Evolutionary conservation across 2,329 filamentous ascomycete species (phyloP).

Genomic region (Colletotrichum kahawae): DNA sequence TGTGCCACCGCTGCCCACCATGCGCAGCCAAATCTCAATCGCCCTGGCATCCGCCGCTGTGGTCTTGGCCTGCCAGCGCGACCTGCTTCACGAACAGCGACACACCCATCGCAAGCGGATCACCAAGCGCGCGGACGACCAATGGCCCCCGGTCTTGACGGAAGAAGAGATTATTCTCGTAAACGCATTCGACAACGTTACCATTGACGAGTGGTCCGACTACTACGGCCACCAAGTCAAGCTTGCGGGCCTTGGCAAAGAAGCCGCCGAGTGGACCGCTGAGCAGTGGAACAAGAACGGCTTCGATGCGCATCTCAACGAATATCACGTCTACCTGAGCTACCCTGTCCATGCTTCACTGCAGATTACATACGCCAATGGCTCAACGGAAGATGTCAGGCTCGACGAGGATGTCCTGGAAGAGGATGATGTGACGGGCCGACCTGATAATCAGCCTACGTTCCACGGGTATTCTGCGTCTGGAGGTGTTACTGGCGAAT

Average conservation of each 20-base stretch:
- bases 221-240: constrained; percentile 45
- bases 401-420: constrained; percentile 75
- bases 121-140: constrained; percentile 33
- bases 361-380: constrained; percentile 38
- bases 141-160: constrained; percentile 37
- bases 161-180: constrained; percentile 37
- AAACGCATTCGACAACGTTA: constrained; percentile 42
- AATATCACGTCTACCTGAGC: constrained; percentile 65
- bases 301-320: constrained; percentile 36
- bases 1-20: not conserved
- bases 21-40: constrained; percentile 4
- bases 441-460: constrained; percentile 72
- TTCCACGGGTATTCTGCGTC: constrained; percentile 85
- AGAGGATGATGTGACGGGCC: constrained; percentile 76
- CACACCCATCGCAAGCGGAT: constrained; percentile 37
- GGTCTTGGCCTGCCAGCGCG: constrained; percentile 33
- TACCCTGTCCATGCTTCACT: constrained; percentile 64
- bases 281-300: constrained; percentile 42
- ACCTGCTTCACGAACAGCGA: constrained; percentile 28
- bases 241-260: constrained; percentile 39
- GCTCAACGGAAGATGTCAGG: constrained; percentile 65
- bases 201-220: constrained; percentile 41
- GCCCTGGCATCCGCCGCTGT: constrained; percentile 26
- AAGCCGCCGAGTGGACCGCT: constrained; percentile 42
- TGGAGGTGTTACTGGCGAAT: constrained; percentile 77